A percentile compares a stretch with the other conserved stretches of the same genome.
These are phyloP conservation scores for Chlorella sp. DNA, from an alignment of 139 green algal species.

Conservation along the genomic window DNA sequence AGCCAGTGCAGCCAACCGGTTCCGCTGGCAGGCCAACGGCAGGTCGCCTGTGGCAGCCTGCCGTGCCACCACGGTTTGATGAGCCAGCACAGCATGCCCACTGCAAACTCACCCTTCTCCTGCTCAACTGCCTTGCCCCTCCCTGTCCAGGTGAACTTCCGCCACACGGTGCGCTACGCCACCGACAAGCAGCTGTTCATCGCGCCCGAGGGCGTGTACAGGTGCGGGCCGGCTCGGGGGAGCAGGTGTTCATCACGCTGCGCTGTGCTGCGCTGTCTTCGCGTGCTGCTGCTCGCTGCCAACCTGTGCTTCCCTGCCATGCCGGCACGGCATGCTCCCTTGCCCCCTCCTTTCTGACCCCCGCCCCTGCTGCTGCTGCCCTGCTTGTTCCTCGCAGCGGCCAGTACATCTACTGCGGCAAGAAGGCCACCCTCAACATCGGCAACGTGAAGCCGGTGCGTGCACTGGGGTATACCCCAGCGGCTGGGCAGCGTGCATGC, in stretches of 20 bases:
- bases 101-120: not conserved
- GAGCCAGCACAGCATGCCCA: not conserved
- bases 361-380: no score
- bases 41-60: no score
- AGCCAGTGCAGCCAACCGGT: no score
- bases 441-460: conserved; percentile 97
- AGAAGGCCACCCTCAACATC: conserved; percentile 95
- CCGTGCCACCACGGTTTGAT: no score
- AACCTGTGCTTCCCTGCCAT: no score
- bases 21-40: no score
- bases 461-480: not conserved
- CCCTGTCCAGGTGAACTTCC: conserved; percentile 89
- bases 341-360: no score
- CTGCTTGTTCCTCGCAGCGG: conserved; percentile 46
- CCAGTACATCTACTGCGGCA: conserved; percentile 98
- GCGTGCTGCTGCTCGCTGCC: no score
- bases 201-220: conserved; percentile 97
- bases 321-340: no score
- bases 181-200: conserved; percentile 98
- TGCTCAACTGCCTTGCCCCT: not conserved
- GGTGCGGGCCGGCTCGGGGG: no score
- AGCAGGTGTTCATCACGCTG: no score
- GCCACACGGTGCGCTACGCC: conserved; percentile 93
- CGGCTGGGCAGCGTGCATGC: not conserved
- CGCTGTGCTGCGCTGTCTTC: no score